Conservation (phyloP, 352 stramenopile genomes). For the Phytophthora pini region DNA sequence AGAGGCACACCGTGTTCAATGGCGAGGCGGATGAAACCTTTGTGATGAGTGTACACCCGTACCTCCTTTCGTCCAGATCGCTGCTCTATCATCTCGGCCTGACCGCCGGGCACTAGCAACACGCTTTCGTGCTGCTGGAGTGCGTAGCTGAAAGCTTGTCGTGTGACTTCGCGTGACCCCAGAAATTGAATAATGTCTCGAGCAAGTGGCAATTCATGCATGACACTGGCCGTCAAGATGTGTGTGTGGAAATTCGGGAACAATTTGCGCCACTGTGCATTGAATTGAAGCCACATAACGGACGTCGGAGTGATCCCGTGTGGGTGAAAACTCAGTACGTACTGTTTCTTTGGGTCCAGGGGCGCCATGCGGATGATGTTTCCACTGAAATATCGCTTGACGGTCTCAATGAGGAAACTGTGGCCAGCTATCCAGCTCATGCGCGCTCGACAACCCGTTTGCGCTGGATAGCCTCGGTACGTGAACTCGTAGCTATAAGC, state of each 20-base stretch:
- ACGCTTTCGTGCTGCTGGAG: conserved; percentile 61
- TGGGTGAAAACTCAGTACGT: conserved; percentile 76
- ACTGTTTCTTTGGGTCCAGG: conserved; percentile 60
- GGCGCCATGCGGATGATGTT: conserved; percentile 55
- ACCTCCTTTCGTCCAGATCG: conserved; percentile 54
- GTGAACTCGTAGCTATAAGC: conserved; percentile 66
- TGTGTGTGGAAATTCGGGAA: conserved; percentile 67
- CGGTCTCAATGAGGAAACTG: conserved; percentile 55
- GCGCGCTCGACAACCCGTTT: conserved; percentile 55
- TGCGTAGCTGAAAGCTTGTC: conserved; percentile 53
- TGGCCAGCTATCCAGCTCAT: conserved; percentile 35
- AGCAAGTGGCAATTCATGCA: conserved; percentile 70
- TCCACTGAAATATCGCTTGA: conserved; percentile 64
- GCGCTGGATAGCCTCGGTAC: conserved; percentile 58
- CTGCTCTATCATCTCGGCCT: conserved; percentile 82
- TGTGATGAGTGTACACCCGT: conserved; percentile 71
- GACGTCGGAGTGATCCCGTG: conserved; percentile 75
- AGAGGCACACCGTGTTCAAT: conserved; percentile 70
- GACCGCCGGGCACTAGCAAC: conserved; percentile 72
- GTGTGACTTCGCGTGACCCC: conserved; percentile 69
- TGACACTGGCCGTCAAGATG: conserved; percentile 69
- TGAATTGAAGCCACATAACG: conserved; percentile 77
- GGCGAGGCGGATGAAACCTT: conserved; percentile 77
- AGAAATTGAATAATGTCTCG: conserved; percentile 75
- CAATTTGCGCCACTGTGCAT: conserved; percentile 53